Evolutionary conservation across 106 monocot species (phyloP).

Genomic region (Allium fistulosum): DNA sequence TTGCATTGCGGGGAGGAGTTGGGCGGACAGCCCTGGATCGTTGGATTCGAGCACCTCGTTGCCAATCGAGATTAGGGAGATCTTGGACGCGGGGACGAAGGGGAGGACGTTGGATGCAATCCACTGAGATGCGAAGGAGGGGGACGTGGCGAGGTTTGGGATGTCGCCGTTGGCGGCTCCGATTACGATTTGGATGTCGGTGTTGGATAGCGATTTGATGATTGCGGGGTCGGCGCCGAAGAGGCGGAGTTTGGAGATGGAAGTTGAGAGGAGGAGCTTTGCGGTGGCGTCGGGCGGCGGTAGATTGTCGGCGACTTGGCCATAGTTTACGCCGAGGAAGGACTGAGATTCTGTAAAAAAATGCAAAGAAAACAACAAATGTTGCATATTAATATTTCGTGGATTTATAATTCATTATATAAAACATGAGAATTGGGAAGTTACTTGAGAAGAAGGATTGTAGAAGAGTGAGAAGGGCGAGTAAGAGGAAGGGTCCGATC

Average conservation of each 20-base stretch:
- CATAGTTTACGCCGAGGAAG: conserved; percentile 73
- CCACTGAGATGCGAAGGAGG: conserved; percentile 47
- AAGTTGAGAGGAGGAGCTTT: conserved; percentile 50
- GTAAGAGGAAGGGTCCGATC: too few relatives aligned
- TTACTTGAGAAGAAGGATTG: too few relatives aligned
- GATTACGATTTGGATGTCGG: conserved; percentile 48
- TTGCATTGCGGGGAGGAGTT: conserved; percentile 70
- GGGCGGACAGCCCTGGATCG: conserved; percentile 26
- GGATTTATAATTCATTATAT: too few relatives aligned
- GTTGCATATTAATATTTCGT: too few relatives aligned
- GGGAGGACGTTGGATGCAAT: conserved; percentile 52
- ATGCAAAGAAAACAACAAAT: too few relatives aligned
- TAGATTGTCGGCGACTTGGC: conserved; percentile 65
- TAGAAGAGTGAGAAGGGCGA: too few relatives aligned
- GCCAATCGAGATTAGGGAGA: conserved; percentile 56
- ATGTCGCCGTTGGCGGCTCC: conserved; percentile 59
- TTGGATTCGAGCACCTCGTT: conserved; percentile 50
- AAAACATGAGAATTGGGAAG: too few relatives aligned
- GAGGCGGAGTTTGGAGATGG: conserved; percentile 61
- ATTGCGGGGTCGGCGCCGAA: conserved; percentile 53
- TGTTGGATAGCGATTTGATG: conserved; percentile 41
- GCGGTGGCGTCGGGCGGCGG: conserved; percentile 47
- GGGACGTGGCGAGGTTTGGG: conserved; percentile 39
- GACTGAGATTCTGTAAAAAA: conserved; percentile 29
- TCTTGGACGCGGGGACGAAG: conserved; percentile 43